These are phyloP conservation scores for Cladophialophora immunda DNA, from an alignment of 2,329 filamentous ascomycete genomes.

Conservation along the genomic window DNA sequence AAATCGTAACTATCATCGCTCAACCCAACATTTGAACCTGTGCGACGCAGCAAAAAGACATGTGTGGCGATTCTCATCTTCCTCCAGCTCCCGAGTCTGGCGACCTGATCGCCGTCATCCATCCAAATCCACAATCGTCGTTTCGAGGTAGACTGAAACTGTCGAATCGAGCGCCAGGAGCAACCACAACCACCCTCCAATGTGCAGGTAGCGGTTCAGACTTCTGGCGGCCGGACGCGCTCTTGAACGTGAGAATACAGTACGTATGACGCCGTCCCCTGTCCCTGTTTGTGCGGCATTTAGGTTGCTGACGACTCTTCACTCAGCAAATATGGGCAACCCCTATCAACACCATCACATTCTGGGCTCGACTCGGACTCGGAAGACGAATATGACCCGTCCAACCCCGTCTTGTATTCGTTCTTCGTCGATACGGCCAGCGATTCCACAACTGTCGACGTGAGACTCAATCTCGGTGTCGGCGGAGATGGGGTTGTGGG, in stretches of 20 bases:
- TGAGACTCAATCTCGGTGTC: constrained; percentile 38
- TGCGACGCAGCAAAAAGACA: neutral
- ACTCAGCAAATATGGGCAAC: constrained; percentile 34
- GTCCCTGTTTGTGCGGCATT: neutral
- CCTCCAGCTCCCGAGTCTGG: constrained; percentile 39
- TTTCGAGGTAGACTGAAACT: constrained; percentile 33
- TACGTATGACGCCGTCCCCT: constrained; percentile 16
- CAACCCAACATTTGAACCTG: neutral
- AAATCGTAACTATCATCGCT: neutral
- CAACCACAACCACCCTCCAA: constrained; percentile 31
- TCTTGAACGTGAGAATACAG: constrained; percentile 33
- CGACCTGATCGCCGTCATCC: constrained; percentile 40
- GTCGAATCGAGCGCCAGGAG: constrained; percentile 30
- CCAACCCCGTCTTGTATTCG: constrained; percentile 38
- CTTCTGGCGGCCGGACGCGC: neutral
- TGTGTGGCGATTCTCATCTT: constrained; percentile 37
- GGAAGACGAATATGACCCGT: constrained; percentile 5
- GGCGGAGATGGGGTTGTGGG: constrained; percentile 40
- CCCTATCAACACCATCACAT: constrained; percentile 20
- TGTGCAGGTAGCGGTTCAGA: constrained; percentile 7
- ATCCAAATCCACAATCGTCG: constrained; percentile 32
- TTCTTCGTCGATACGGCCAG: constrained; percentile 29
- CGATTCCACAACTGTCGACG: constrained; percentile 1
- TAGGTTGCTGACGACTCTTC: neutral
- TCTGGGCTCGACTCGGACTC: neutral